Evolutionary conservation across 2,329 filamentous ascomycete species (phyloP), one percentile per base, ranked within the genome.

Genomic region (Torrubiella hemipterigena): DNA sequence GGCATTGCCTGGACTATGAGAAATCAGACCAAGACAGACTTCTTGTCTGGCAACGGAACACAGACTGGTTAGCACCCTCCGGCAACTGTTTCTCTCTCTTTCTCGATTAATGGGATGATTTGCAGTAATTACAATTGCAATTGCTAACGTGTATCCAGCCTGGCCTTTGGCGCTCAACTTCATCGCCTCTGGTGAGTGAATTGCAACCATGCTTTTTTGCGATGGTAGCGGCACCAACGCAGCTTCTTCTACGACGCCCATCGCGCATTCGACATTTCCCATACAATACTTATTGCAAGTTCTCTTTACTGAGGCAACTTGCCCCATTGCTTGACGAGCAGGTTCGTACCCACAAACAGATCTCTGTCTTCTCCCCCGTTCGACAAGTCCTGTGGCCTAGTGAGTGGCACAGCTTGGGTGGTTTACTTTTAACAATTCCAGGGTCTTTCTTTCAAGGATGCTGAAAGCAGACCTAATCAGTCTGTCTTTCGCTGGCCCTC

Each of bases 101-200:
- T 26, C 14, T 25, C 10, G 31, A 25, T 17, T 17, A 9, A 36
- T 32, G 31, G 31, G 37, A 33, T 35, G 38, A 27, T 20, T 29
- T 24, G 19, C 30, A 31, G 36, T 35, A 34, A 47, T 16, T 21
- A 23, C 16, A 23, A 17, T 22, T 24, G 15, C 17, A 12, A 29
- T 13, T 32, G 43, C 55, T 61, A 43, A 61, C 50, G 37, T 30
- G 9, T 32, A 39, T 44, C 37, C 47, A 91, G 83, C 80, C 42
- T 61, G 85, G 42, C 83, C 83, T 45, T 63, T 91, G 57, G 81
- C 83, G 55, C 67, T 91, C 52, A 91, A 91, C 63, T 91, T 91
- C 65, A 82, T 91, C 63, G 83, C 83, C 56, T 84, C 82, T 65
- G 81, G 83, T 91, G 76, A 89, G 83, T 89, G 29, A 32, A 31